These are phyloP conservation scores for Infundibulicybe gibba DNA, from an alignment of 768 basidiomycete species.

Conservation along the genomic window DNA sequence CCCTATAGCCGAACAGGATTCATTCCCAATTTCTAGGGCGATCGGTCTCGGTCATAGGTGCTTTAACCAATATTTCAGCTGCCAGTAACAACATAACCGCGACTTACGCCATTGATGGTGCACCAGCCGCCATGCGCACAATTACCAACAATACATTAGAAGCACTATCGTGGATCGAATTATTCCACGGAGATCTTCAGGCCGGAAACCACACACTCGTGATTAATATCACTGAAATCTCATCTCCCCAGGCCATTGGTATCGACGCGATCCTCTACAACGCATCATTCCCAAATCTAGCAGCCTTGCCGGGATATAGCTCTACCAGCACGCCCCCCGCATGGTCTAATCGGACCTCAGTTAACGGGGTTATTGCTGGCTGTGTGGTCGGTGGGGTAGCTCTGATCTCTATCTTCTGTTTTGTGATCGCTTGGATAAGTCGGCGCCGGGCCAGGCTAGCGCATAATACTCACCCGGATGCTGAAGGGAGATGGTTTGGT, in stretches of 20 bases:
- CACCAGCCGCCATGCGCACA: slow-evolving; percentile 12
- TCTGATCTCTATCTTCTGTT: too few species aligned
- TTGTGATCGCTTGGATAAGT: too few species aligned
- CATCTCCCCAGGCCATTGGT: slow-evolving; percentile 24
- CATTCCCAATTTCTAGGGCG: slow-evolving; percentile 21
- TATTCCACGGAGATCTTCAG: slow-evolving; percentile 29
- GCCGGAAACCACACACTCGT: slow-evolving; percentile 32
- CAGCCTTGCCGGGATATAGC: slow-evolving; percentile 10
- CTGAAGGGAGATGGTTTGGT: too few species aligned
- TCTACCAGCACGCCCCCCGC: slow-evolving; percentile 1
- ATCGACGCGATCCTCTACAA: slow-evolving; percentile 39
- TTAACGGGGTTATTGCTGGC: slow-evolving; percentile 10
- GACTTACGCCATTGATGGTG: slow-evolving; percentile 32
- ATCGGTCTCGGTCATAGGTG: slow-evolving; percentile 32
- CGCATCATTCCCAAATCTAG: slow-evolving; percentile 23
- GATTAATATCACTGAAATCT: slow-evolving; percentile 32
- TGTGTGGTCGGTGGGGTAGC: slow-evolving; percentile 5
- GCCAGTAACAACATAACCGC: slow-evolving; percentile 28
- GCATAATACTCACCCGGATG: too few species aligned
- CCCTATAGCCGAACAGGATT: neutral
- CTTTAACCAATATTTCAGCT: slow-evolving; percentile 21
- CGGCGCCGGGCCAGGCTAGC: too few species aligned
- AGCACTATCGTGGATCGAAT: slow-evolving; percentile 26
- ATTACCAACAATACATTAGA: slow-evolving; percentile 23
- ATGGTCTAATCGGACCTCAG: neutral